Conservation (phyloP, 2,329 filamentous ascomycete species). For the Scedosporium aurantiacum region DNA sequence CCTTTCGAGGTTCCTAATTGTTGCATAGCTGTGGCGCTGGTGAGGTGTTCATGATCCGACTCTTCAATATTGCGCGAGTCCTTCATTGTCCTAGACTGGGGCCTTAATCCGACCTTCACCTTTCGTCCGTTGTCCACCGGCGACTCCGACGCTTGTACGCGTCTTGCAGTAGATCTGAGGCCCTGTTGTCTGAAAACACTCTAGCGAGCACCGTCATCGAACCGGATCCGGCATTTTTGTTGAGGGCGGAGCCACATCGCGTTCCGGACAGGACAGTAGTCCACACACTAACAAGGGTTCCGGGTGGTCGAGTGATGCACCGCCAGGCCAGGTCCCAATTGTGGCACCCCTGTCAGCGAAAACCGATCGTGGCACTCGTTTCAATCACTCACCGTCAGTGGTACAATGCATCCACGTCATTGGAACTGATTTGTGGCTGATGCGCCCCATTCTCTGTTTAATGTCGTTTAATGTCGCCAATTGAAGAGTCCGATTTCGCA, state of each 20-base stretch:
- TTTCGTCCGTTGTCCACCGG: background rate
- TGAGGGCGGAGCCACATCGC: background rate
- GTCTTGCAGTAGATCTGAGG: background rate
- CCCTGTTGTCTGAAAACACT: background rate
- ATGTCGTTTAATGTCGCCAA: background rate
- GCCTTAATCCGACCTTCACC: background rate
- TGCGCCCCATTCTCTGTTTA: background rate
- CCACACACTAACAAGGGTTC: background rate
- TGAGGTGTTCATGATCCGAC: too few species aligned
- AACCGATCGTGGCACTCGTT: background rate
- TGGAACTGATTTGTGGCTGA: background rate
- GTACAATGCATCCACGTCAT: background rate
- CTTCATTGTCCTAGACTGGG: background rate
- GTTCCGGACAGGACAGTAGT: background rate
- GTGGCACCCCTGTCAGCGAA: conserved; percentile 1
- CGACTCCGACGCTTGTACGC: background rate
- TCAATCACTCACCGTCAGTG: background rate
- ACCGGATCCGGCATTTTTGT: background rate
- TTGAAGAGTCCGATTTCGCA: background rate
- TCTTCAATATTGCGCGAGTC: background rate
- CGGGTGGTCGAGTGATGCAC: background rate
- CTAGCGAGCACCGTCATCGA: background rate
- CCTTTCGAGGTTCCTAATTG: background rate
- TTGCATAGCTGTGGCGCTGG: background rate
- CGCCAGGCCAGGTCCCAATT: background rate